Evolutionary conservation across 2,329 filamentous ascomycete species (phyloP), one percentile per base, ranked within the genome.

Genomic region (Cercospora berteroae): DNA sequence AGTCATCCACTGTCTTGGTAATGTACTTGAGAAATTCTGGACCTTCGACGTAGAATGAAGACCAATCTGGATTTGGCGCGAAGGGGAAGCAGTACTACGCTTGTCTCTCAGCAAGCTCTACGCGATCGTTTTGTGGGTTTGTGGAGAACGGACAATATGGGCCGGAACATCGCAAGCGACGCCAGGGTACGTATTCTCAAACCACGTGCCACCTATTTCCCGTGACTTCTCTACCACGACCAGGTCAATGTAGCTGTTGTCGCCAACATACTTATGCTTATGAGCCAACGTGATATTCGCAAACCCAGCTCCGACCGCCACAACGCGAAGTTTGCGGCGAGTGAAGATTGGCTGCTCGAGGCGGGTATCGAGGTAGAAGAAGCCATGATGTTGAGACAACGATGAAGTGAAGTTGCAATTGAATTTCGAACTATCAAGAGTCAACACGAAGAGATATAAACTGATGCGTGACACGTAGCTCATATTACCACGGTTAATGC

Each of bases 21-120:
- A 70, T 63, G 66, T 83, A 82, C 57, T 80, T 78, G 36, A 81
- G 74, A 8, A 72, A 69, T 39, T 72, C 68, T 20, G 42, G 62
- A 3, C 65, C 68, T 18, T 55, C 64, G 16, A 61, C 63, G 29
- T 67, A 68, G 36, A 65, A 65, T n/a, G 60, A 33, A 1, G 55
- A 62, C 69, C 69, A 67, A n/a, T 70, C 61, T 39, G 66, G 68
- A 42, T 71, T 71, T 42, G 70, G 66, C 12, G 67, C 72, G 59
- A 79, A 83, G 5, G 78, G 79, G 18, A 77, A 73, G 52, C 66
- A 68, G 29, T 73, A 73, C 25, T 63, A 20, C 60, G 18, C 9
- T 27, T 16, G 16, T 55, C 23, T 55, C 48, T 55, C 13, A 55
- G 48, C 48, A n/a, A 27, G 27, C 16, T 27, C 20, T 16, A 27